These are phyloP conservation scores for Aristolochia contorta DNA, from an alignment of 164 flowering plant species.

Conservation along the genomic window DNA sequence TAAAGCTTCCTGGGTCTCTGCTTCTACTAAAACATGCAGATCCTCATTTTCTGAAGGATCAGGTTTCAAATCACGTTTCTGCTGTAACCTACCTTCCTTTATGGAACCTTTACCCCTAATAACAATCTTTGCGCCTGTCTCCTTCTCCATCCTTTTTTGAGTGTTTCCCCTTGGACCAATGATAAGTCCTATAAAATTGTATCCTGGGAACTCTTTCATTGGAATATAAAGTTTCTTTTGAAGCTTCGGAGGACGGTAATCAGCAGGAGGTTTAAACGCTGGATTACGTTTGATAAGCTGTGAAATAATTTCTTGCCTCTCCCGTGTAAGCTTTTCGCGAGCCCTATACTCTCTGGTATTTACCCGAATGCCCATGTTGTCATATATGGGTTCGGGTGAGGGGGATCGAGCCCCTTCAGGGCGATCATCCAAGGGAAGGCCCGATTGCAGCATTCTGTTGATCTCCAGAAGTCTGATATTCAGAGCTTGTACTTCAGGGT, in stretches of 20 bases:
- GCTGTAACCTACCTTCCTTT: slow-evolving; percentile 86
- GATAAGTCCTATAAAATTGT: slow-evolving; percentile 86
- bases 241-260: slow-evolving; percentile 89
- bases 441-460: slow-evolving; percentile 62
- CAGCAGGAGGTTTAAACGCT: slow-evolving; percentile 86
- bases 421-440: slow-evolving; percentile 70
- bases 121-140: slow-evolving; percentile 92
- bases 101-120: slow-evolving; percentile 89
- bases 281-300: slow-evolving; percentile 78
- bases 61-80: slow-evolving; percentile 72
- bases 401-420: slow-evolving; percentile 92
- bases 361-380: slow-evolving; percentile 84
- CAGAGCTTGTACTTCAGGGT: slow-evolving; percentile 78
- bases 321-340: slow-evolving; percentile 66
- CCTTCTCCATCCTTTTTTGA: slow-evolving; percentile 93
- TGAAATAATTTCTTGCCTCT: slow-evolving; percentile 74
- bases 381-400: slow-evolving; percentile 91
- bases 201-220: slow-evolving; percentile 93
- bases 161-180: slow-evolving; percentile 99
- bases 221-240: slow-evolving; percentile 92
- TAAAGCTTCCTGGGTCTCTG: slow-evolving; percentile 79
- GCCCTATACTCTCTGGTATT: slow-evolving; percentile 91
- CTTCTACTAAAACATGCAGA: slow-evolving; percentile 91
- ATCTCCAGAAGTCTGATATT: slow-evolving; percentile 76
- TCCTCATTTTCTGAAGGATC: slow-evolving; percentile 91